Conservation (phyloP, 768 basidiomycete species). For the Daedaleopsis sinensis region DNA sequence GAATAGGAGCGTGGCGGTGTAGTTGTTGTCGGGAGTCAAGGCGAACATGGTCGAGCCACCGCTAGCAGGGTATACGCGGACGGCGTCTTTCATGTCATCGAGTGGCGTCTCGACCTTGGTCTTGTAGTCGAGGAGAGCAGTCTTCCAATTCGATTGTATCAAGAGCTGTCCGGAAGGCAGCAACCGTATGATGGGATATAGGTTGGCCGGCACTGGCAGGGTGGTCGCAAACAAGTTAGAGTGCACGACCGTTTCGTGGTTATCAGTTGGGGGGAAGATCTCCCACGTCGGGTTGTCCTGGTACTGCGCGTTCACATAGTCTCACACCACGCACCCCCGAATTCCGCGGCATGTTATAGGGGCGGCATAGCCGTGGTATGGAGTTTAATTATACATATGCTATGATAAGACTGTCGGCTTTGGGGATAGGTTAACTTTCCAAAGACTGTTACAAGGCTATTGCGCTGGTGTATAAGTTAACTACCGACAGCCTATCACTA, state of each 20-base stretch:
- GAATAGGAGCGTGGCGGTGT: slow-evolving; percentile 80
- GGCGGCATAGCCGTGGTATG: too few relatives aligned
- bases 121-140: slow-evolving; percentile 66
- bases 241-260: slow-evolving; percentile 52
- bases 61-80: slow-evolving; percentile 79
- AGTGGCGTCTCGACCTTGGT: slow-evolving; percentile 59
- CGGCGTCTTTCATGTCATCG: slow-evolving; percentile 70
- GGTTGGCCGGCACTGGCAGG: slow-evolving; percentile 76
- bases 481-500: too few relatives aligned
- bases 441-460: too few relatives aligned
- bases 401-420: too few relatives aligned
- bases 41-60: slow-evolving; percentile 81
- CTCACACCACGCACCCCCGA: too few relatives aligned
- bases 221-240: slow-evolving; percentile 67
- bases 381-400: too few relatives aligned
- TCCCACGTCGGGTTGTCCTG: slow-evolving; percentile 85
- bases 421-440: too few relatives aligned
- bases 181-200: slow-evolving; percentile 77
- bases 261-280: slow-evolving; percentile 64
- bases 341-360: too few relatives aligned
- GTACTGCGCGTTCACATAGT: slow-evolving; percentile 68
- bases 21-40: slow-evolving; percentile 81
- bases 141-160: slow-evolving; percentile 67
- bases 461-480: too few relatives aligned
- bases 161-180: slow-evolving; percentile 67